Conservation (phyloP, 352 stramenopile species). For the Phytophthora megakarya region DNA sequence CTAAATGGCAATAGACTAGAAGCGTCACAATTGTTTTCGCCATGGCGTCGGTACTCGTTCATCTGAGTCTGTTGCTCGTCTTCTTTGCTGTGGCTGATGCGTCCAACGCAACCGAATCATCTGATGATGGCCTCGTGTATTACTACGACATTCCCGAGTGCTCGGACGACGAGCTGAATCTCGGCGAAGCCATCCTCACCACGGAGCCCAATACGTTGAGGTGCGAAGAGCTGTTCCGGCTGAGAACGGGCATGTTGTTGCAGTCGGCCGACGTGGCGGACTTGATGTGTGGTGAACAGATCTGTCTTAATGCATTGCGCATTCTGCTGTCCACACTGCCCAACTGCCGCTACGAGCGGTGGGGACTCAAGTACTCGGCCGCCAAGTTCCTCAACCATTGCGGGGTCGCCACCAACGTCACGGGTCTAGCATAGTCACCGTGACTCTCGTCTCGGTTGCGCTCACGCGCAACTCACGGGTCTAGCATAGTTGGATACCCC, state of each 20-base stretch:
- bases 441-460: too few relatives aligned
- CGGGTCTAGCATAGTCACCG: conserved; percentile 16
- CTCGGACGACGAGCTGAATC: conserved; percentile 40
- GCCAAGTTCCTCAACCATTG: conserved; percentile 47
- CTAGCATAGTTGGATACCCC: too few relatives aligned
- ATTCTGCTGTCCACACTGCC: conserved; percentile 51
- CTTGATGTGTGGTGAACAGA: conserved; percentile 39
- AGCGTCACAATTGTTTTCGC: conserved; percentile 14
- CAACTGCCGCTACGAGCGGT: conserved; percentile 55
- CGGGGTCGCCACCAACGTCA: conserved; percentile 41
- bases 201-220: conserved; percentile 52
- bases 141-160: conserved; percentile 51
- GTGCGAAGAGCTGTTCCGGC: conserved; percentile 45
- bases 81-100: not conserved
- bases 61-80: conserved; percentile 3
- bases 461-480: too few relatives aligned
- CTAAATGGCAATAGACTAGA: not conserved
- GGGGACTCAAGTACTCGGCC: conserved; percentile 40
- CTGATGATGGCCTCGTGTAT: conserved; percentile 16
- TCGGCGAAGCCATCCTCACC: conserved; percentile 39
- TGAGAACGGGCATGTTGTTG: conserved; percentile 48
- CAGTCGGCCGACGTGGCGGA: conserved; percentile 32
- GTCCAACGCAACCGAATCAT: conserved; percentile 20
- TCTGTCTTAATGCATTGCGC: conserved; percentile 50
- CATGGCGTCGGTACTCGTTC: not conserved